A percentile compares a stretch with the other conserved stretches of the same genome.
phyloP scores from a whole-genome alignment of 441 rosid genomes.

The Jatropha multifida region DNA sequence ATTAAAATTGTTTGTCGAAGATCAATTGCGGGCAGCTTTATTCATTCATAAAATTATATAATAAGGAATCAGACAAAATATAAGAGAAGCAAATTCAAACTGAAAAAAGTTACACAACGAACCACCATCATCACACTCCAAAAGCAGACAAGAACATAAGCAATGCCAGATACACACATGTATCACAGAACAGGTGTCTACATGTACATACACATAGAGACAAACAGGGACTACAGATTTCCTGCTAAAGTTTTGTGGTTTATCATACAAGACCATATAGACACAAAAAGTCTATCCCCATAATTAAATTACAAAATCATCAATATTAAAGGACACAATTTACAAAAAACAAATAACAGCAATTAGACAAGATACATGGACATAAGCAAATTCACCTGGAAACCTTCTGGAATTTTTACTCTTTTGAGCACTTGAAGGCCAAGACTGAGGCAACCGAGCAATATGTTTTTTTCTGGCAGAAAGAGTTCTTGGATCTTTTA shows the following conservation, averaged over 20 bases:
- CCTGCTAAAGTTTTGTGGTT: conserved; percentile 2
- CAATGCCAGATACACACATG: background rate
- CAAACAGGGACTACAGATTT: background rate
- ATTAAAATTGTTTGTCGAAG: conserved; percentile 4
- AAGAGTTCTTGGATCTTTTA: conserved; percentile 67
- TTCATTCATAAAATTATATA: background rate
- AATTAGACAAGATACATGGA: conserved; percentile 11
- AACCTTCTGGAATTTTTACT: conserved; percentile 53
- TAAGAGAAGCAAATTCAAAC: background rate
- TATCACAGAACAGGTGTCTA: background rate
- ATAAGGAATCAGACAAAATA: background rate
- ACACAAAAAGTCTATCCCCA: background rate
- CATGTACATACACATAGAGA: background rate
- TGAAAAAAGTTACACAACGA: background rate
- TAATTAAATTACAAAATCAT: conserved; percentile 5
- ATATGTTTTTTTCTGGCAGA: conserved; percentile 60
- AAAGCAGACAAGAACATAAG: conserved; percentile 4
- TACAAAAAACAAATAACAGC: conserved; percentile 8
- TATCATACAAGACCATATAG: background rate
- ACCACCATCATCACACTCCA: conserved; percentile 7
- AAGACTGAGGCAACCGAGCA: conserved; percentile 57
- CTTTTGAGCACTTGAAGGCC: conserved; percentile 63
- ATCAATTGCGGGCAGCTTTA: background rate
- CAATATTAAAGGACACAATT: background rate
- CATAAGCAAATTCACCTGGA: conserved; percentile 53